Percentiles rank a stretch among this genome's conserved stretches.
These are phyloP conservation scores for Mycena capillaripes DNA, from an alignment of 768 basidiomycete genomes.

Conservation along the genomic window DNA sequence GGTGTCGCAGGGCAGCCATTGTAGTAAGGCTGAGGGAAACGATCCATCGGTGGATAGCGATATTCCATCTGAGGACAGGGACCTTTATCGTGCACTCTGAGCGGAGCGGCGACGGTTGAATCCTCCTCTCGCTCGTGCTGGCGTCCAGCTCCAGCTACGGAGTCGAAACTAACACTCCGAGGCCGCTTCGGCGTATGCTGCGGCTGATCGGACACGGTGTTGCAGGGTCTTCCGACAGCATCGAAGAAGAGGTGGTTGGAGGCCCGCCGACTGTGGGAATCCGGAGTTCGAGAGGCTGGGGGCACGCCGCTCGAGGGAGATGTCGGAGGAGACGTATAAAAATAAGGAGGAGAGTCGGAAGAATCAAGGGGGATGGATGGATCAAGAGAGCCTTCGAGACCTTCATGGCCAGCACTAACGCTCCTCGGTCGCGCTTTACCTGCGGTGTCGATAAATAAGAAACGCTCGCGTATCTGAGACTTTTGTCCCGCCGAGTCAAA, in stretches of 20 bases:
- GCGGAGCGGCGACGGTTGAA: slow-evolving; percentile 4
- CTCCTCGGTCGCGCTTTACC: slow-evolving; percentile 43
- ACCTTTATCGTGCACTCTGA: slow-evolving; percentile 5
- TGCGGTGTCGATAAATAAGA: slow-evolving; percentile 41
- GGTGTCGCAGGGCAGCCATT: slow-evolving; percentile 25
- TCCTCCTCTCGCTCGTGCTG: slow-evolving; percentile 22
- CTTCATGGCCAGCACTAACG: slow-evolving; percentile 46
- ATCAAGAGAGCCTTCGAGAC: slow-evolving; percentile 23
- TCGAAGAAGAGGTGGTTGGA: slow-evolving; percentile 57
- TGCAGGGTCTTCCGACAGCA: slow-evolving; percentile 44
- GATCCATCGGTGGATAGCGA: slow-evolving; percentile 22
- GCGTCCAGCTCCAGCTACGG: slow-evolving; percentile 14
- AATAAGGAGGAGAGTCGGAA: slow-evolving; percentile 32
- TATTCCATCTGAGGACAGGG: slow-evolving; percentile 24
- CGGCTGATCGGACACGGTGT: slow-evolving; percentile 20
- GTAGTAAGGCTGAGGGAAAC: slow-evolving; percentile 31
- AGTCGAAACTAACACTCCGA: slow-evolving; percentile 31
- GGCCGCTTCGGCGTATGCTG: slow-evolving; percentile 24
- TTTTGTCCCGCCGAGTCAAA: slow-evolving; percentile 49
- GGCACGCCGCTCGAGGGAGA: slow-evolving; percentile 26
- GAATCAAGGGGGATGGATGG: slow-evolving; percentile 21
- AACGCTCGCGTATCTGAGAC: slow-evolving; percentile 53
- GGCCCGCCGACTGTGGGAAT: slow-evolving; percentile 47
- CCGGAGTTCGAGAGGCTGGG: slow-evolving; percentile 31
- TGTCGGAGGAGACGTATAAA: slow-evolving; percentile 30